A percentile compares a stretch with the other conserved stretches of the same genome.
phyloP scores from a whole-genome alignment of 805 yeast species.

The Kodamaea neixiangensis region DNA sequence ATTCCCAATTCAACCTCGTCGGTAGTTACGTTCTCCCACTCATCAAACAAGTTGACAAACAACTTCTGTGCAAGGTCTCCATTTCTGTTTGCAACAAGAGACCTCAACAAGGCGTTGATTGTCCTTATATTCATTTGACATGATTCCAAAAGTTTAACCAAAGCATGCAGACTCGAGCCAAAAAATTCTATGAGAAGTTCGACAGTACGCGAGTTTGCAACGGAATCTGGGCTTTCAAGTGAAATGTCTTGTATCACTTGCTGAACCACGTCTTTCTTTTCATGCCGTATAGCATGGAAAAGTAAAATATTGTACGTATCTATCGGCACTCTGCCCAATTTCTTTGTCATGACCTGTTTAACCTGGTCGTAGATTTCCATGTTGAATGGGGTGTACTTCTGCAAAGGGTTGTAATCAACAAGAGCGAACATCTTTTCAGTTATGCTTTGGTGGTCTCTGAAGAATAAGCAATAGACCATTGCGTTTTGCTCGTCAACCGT shows the following conservation, averaged over 20 bases:
- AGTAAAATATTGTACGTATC: conserved; percentile 29
- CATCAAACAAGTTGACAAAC: conserved; percentile 12
- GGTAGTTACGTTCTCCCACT: neutral
- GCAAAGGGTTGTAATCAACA: neutral
- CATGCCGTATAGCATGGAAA: conserved; percentile 31
- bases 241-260: conserved; percentile 19
- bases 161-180: neutral
- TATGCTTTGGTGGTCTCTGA: conserved; percentile 28
- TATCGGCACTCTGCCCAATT: conserved; percentile 11
- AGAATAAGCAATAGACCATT: conserved; percentile 32
- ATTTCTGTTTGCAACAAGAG: conserved; percentile 13
- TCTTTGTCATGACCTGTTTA: conserved; percentile 16
- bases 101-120: conserved; percentile 14
- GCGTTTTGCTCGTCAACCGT: conserved; percentile 31
- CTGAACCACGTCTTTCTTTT: conserved; percentile 20
- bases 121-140: conserved; percentile 1
- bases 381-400: conserved; percentile 19
- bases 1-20: conserved; percentile 15
- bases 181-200: conserved; percentile 19
- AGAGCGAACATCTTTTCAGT: conserved; percentile 13
- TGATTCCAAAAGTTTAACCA: neutral
- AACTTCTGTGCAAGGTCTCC: conserved; percentile 7
- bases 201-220: conserved; percentile 22
- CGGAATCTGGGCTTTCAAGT: neutral
- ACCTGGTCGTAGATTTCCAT: conserved; percentile 20